phyloP scores from a whole-genome alignment of 805 yeast species.

The Metschnikowia corniflorae region DNA sequence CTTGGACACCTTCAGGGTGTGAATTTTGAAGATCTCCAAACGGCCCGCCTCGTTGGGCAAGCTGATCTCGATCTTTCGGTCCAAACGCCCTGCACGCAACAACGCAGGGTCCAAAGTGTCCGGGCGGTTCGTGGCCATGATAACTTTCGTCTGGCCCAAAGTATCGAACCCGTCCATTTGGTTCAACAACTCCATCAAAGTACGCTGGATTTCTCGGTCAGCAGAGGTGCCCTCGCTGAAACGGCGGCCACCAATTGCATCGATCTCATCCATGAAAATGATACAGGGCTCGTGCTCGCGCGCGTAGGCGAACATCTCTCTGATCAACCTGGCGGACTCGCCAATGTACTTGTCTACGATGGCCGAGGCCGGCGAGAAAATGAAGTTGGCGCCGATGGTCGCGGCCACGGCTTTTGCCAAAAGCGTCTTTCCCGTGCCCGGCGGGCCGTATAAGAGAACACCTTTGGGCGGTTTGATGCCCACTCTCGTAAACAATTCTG shows the following conservation, averaged over 20 bases:
- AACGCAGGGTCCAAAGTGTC: slow-evolving; percentile 97
- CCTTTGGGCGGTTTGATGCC: slow-evolving; percentile 99
- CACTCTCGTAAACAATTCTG: slow-evolving; percentile 90
- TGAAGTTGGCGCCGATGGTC: slow-evolving; percentile 95
- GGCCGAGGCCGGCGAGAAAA: slow-evolving; percentile 97
- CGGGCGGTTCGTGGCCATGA: slow-evolving; percentile 99
- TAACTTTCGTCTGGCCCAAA: slow-evolving; percentile 93
- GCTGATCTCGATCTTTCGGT: slow-evolving; percentile 92
- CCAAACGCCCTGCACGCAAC: slow-evolving; percentile 95
- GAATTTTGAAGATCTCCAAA: slow-evolving; percentile 90
- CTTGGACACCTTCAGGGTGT: slow-evolving; percentile 77
- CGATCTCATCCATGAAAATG: slow-evolving; percentile 97
- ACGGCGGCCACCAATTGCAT: slow-evolving; percentile 98
- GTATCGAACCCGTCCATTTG: slow-evolving; percentile 99
- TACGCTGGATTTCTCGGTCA: slow-evolving; percentile 97
- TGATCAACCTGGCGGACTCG: slow-evolving; percentile 91
- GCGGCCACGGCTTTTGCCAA: slow-evolving; percentile 98
- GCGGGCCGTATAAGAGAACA: slow-evolving; percentile 94
- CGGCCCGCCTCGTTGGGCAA: slow-evolving; percentile 96
- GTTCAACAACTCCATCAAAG: slow-evolving; percentile 92
- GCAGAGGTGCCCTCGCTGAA: slow-evolving; percentile 98
- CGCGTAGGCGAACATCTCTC: slow-evolving; percentile 98
- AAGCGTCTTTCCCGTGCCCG: slow-evolving; percentile 96
- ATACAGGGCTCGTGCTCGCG: slow-evolving; percentile 98
- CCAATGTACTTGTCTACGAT: slow-evolving; percentile 98